These are phyloP conservation scores for Oehlia diaphana DNA, from an alignment of 192 early-diverging fungal genomes.

Conservation along the genomic window DNA sequence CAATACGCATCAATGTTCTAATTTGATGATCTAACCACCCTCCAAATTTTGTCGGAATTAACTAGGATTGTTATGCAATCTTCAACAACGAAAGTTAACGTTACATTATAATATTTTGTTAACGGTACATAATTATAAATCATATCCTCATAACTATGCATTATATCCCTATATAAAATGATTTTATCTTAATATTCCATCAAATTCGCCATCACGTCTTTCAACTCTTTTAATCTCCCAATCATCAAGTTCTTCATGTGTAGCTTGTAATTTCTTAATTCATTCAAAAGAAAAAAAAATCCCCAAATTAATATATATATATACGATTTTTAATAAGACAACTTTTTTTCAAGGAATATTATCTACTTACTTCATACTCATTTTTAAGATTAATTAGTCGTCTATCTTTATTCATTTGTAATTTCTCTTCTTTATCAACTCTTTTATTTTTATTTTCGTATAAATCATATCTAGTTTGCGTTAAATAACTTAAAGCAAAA, in stretches of 20 bases:
- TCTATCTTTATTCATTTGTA: constrained; percentile 53
- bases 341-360: neutral
- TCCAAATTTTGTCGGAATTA: no score
- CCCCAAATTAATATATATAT: neutral
- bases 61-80: no score
- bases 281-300: neutral
- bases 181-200: constrained; percentile 4
- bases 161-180: no score
- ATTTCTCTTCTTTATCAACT: constrained; percentile 55
- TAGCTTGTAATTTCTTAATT: constrained; percentile 32
- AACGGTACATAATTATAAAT: no score
- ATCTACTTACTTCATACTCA: constrained; percentile 58
- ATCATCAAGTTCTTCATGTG: constrained; percentile 35
- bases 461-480: constrained; percentile 73
- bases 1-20: no score
- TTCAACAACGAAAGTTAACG: no score
- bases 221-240: constrained; percentile 43
- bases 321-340: neutral
- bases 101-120: no score
- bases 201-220: constrained; percentile 7
- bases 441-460: neutral
- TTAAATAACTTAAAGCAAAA: constrained; percentile 67
- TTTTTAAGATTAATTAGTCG: constrained; percentile 68
- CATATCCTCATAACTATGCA: no score
- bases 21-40: no score